Conservation (phyloP, 495 filamentous ascomycete genomes). For the Penicillium crystallinum region DNA sequence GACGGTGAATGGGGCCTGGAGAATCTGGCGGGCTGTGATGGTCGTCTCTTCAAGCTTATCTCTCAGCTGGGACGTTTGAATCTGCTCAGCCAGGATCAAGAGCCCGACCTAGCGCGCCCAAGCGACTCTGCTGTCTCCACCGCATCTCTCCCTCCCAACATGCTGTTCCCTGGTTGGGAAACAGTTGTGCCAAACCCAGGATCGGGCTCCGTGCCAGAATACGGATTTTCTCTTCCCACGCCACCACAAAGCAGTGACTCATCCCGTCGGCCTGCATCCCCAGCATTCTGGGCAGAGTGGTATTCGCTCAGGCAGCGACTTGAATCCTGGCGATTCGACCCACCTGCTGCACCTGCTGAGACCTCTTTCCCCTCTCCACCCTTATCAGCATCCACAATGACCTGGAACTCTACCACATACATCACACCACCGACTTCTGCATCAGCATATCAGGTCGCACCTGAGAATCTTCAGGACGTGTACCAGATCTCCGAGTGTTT, state of each 20-base stretch:
- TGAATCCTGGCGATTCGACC: constrained; percentile 74
- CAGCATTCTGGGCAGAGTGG: constrained; percentile 83
- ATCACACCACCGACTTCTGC: constrained; percentile 29
- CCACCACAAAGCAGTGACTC: constrained; percentile 26
- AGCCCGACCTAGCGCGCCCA: constrained; percentile 33
- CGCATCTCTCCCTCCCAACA: constrained; percentile 35
- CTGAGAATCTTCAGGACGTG: constrained; percentile 47
- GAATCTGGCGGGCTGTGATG: constrained; percentile 84
- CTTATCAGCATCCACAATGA: constrained; percentile 14
- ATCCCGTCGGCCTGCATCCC: constrained; percentile 22
- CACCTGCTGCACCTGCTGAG: constrained; percentile 28
- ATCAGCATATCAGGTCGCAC: constrained; percentile 24
- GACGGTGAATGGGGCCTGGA: constrained; percentile 75
- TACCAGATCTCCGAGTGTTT: constrained; percentile 79
- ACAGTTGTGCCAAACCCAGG: constrained; percentile 5
- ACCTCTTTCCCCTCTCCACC: constrained; percentile 21
- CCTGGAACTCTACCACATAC: constrained; percentile 38
- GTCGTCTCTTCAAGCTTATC: constrained; percentile 71
- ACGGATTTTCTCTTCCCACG: constrained; percentile 25
- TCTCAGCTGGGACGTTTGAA: constrained; percentile 79
- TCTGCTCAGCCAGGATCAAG: constrained; percentile 73
- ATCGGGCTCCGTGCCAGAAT: constrained; percentile 8
- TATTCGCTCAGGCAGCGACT: constrained; percentile 68
- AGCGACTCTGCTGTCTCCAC: constrained; percentile 28
- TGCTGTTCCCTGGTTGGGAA: constrained; percentile 29